phyloP scores from a whole-genome alignment of 495 filamentous ascomycete genomes.

The Aspergillus haitiensis region DNA sequence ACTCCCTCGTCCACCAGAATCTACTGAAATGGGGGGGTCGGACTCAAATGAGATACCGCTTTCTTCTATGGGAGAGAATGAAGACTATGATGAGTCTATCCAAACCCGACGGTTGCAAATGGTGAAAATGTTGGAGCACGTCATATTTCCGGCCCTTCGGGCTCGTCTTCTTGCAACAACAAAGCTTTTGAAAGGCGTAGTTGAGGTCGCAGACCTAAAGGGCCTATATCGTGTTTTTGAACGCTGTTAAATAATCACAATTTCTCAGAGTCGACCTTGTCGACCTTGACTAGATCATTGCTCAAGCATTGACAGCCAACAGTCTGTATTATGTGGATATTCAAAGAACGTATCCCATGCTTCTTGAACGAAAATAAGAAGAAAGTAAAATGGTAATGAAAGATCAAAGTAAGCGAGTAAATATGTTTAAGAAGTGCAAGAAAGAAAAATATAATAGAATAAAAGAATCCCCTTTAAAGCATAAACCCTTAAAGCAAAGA shows the following conservation, averaged over 20 bases:
- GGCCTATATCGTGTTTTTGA: conserved; percentile 98
- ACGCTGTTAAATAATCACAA: conserved; percentile 61
- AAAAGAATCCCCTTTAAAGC: too few species aligned
- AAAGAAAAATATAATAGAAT: too few species aligned
- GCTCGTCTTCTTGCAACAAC: conserved; percentile 81
- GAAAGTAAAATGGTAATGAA: too few species aligned
- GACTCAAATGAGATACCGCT: neutral
- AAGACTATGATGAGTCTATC: conserved; percentile 51
- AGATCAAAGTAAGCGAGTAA: too few species aligned
- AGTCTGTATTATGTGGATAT: too few species aligned
- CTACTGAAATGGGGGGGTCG: neutral
- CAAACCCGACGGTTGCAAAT: conserved; percentile 64
- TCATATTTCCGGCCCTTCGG: conserved; percentile 86
- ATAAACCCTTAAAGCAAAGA: too few species aligned
- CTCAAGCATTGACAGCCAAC: too few species aligned
- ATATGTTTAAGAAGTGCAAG: too few species aligned
- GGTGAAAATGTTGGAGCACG: conserved; percentile 70
- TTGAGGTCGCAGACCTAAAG: conserved; percentile 92
- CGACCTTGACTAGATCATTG: too few species aligned
- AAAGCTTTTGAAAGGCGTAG: conserved; percentile 70
- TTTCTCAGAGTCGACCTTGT: too few species aligned
- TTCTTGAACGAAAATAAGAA: too few species aligned
- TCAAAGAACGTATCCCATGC: too few species aligned
- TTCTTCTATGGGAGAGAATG: neutral
- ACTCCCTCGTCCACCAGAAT: conserved; percentile 57